Evolutionary conservation across 306 rosid species (phyloP).

Genomic region (Malus sieversii): DNA sequence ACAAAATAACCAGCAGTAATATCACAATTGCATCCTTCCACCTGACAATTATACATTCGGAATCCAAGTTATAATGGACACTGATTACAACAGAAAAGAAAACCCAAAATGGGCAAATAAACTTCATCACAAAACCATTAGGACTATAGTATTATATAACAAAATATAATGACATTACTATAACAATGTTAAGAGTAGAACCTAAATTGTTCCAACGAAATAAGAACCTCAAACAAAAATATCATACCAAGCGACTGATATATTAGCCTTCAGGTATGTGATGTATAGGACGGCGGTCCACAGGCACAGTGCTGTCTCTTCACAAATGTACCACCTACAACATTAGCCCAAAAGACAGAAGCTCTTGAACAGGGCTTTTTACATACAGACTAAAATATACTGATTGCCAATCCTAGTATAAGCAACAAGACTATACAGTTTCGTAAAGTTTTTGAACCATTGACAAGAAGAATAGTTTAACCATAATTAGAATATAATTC

Average conservation of each 20-base stretch:
- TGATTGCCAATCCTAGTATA: not conserved
- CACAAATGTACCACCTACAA: constrained; percentile 89
- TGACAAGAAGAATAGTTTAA: not conserved
- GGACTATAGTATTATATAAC: not conserved
- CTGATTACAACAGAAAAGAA: constrained; percentile 1
- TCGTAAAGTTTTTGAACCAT: not conserved
- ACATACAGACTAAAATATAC: not conserved
- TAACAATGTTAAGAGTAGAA: not conserved
- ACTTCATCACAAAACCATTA: not conserved
- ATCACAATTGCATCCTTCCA: constrained; percentile 84
- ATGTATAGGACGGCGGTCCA: constrained; percentile 84
- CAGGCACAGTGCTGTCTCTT: constrained; percentile 81
- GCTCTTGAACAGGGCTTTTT: not conserved
- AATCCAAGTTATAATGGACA: constrained; percentile 17
- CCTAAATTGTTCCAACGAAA: constrained; percentile 11
- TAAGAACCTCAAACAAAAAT: constrained; percentile 20
- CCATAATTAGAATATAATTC: not conserved
- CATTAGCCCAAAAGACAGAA: constrained; percentile 20
- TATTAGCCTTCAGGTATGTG: constrained; percentile 60
- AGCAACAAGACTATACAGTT: not conserved
- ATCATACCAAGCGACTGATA: constrained; percentile 65
- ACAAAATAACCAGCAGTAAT: constrained; percentile 51
- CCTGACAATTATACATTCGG: constrained; percentile 49
- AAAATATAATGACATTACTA: not conserved
- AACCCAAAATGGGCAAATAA: not conserved